A percentile compares a stretch with the other conserved stretches of the same genome.
Evolutionary conservation across 192 early-diverging fungal genomes (phyloP).

Genomic region (Allomyces macrogynus): DNA sequence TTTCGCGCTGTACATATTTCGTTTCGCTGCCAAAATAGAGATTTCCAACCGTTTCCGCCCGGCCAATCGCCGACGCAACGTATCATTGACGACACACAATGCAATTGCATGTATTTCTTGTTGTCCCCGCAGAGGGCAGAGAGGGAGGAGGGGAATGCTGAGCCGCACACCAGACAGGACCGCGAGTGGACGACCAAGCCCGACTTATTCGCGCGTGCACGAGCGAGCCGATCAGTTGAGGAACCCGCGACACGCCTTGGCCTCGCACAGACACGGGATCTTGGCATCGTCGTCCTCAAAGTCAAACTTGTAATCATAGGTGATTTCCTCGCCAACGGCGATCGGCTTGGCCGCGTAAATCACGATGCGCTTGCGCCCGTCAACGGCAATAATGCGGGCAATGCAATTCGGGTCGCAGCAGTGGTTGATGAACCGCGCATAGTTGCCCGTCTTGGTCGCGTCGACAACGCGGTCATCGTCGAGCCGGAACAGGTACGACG

Average conservation of each 20-base stretch:
- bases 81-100: no score
- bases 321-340: constrained; percentile 87
- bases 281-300: constrained; percentile 57
- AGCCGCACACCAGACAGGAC: no score
- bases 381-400: constrained; percentile 82
- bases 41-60: no score
- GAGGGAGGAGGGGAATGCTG: no score
- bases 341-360: constrained; percentile 95
- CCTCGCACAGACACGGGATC: constrained; percentile 94
- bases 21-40: no score
- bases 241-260: constrained; percentile 58
- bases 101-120: no score
- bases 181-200: no score
- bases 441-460: constrained; percentile 91
- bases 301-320: constrained; percentile 91
- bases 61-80: no score
- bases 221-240: constrained; percentile 26
- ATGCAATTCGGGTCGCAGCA: constrained; percentile 97
- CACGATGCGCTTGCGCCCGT: constrained; percentile 84
- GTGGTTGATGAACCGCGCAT: constrained; percentile 97
- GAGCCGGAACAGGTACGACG: constrained; percentile 86
- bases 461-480: constrained; percentile 92
- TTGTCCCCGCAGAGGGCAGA: no score
- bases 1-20: no score
- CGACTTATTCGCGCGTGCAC: no score